Evolutionary conservation across 169 alveolate species (phyloP), one percentile per base, ranked within the genome.

Genomic region (Plasmodium gallinaceum): DNA sequence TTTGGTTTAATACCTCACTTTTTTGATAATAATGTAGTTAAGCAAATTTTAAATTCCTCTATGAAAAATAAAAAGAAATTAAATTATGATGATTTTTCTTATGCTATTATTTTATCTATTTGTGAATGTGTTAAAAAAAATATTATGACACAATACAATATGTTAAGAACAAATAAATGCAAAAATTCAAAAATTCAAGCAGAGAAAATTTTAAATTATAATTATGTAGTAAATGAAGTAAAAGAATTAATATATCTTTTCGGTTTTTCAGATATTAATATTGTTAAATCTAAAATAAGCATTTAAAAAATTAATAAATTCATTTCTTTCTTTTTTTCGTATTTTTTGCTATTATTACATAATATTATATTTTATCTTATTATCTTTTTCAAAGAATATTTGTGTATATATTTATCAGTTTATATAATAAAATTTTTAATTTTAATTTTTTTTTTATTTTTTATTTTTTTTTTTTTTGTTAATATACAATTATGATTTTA

Each of bases 1-100:
- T 94, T 94, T 61, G 93, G 92, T 54, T 45, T 94, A 22, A 88
- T 94, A 5, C 96, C 96, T 0, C 95, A 94, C 18, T 91, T 92
- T 72, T 88, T 86, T 22, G 54, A 54, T 48, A 72, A 64, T 42
- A 18, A 72, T 16, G 51, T 60, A 39, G 86, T 76, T 8, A 60
- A 70, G 54, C 74, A 32, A 24, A 51, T 73, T 24, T 62, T 72
- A 42, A 43, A 69, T 7, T 14, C 78, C 45, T 60, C 71, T 32
- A 86, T 61, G 66, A 51, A 86, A 60, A 72, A 58, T 42, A 86
- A 48, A 24, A 73, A 64, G 52, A 70, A 48, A 86, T n/a, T 86
- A 46, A 42, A 86, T 52, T 86, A 86, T 73, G 75, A 69, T n/a
- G 72, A 86, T 24, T 86, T 86, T 73, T 58, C 92, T 42, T 37